phyloP scores from a whole-genome alignment of 768 basidiomycete genomes.

The Leucocoprinus leucothites region DNA sequence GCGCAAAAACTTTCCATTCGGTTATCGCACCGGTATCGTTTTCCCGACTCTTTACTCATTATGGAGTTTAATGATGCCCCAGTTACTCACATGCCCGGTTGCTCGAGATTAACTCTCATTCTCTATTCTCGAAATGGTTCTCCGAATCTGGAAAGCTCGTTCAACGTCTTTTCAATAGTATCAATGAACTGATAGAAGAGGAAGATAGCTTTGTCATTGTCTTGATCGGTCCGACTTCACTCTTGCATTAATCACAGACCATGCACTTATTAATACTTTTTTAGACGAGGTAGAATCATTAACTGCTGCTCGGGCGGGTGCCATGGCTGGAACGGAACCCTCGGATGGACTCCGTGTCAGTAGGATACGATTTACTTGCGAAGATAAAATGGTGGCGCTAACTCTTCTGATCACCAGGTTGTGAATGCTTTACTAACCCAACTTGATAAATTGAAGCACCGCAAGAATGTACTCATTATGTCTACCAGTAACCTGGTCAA shows the following conservation, averaged over 20 bases:
- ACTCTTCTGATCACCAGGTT: slow-evolving; percentile 50
- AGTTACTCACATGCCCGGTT: slow-evolving; percentile 87
- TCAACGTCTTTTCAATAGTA: slow-evolving; percentile 84
- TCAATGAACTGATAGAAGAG: slow-evolving; percentile 90
- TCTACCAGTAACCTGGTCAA: slow-evolving; percentile 94
- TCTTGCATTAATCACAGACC: neutral
- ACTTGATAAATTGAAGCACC: slow-evolving; percentile 90
- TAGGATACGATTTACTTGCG: neutral
- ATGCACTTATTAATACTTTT: neutral
- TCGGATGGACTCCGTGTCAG: slow-evolving; percentile 85
- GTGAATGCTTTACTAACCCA: slow-evolving; percentile 97
- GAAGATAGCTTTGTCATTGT: slow-evolving; percentile 91
- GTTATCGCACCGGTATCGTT: slow-evolving; percentile 70
- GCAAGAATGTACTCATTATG: slow-evolving; percentile 94
- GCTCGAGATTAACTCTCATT: slow-evolving; percentile 97
- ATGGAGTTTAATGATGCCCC: neutral
- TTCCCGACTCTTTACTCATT: slow-evolving; percentile 1
- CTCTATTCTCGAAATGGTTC: slow-evolving; percentile 98
- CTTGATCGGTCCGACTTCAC: slow-evolving; percentile 65
- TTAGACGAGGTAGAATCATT: slow-evolving; percentile 95
- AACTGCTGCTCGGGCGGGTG: slow-evolving; percentile 91
- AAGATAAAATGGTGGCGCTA: slow-evolving; percentile 18
- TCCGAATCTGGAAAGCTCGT: slow-evolving; percentile 99
- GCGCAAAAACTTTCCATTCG: slow-evolving; percentile 95
- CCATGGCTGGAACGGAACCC: slow-evolving; percentile 94